Base-by-base conservation (phyloP, 176 grass and related monocot genomes). In the Musa acuminata region DNA sequence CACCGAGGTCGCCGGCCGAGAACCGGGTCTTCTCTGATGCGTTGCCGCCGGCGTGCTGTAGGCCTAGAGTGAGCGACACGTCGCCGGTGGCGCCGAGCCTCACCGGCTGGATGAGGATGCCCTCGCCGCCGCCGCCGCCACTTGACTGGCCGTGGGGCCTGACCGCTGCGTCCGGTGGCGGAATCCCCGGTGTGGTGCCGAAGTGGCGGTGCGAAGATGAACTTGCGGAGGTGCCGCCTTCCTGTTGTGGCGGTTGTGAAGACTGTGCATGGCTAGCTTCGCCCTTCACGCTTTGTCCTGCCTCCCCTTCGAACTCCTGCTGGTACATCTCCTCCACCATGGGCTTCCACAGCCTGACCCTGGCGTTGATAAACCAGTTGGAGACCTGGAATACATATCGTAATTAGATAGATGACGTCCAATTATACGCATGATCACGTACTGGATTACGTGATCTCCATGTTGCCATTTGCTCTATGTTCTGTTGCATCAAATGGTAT, bases 321-420 rank as follows among this genome's bases (percentile, higher is more conserved):
- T 99, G 96, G 67, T 99, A 95, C 96, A 99, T 99, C 67, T 99
- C 96, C 80, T 99, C 96, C 73, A 99, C 92, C 96, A 95, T 99
- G 83, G 96, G 96, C 88, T 99, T 99, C 96, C 96, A 99, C 65
- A 99, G 88, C 70, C 96, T 81, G 74, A 99, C 96, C 70, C 96
- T 87, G 66, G 96, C 96, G 82, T 99, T 99, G 84, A 99, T 99
- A 86, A 99, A 99, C 96, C 96, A 99, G 84, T 99, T 99, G 57
- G 96, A 91, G 29, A 99, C 96, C 96, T 99, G 83, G 35, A 43
- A 43, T 43, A 43, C 35, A 43, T 43, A 3, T 43, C 35, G 35
- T 43, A 43, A 43, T 43, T 43, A 43, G 35, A 43, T 43, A 5
- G 35, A 43, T 43, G 35, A 4, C 3, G 4, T 43, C 35, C 35